These are phyloP conservation scores for Botrytis pseudocinerea DNA, from an alignment of 2,329 filamentous ascomycete species.

Conservation along the genomic window DNA sequence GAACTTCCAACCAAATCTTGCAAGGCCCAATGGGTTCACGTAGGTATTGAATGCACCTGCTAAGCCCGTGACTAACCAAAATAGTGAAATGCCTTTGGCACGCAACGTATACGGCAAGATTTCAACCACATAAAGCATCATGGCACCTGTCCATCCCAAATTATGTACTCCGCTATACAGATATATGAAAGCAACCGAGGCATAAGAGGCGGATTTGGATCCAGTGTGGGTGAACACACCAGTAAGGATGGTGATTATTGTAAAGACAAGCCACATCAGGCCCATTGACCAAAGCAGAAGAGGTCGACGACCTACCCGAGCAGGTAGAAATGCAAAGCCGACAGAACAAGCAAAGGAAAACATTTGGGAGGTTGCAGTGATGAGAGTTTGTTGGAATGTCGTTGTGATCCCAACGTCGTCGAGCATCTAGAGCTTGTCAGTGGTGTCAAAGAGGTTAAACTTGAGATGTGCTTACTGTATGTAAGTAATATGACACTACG, in stretches of 20 bases:
- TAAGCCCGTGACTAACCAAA: conserved; percentile 44
- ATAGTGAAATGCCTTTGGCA: conserved; percentile 44
- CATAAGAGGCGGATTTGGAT: conserved; percentile 36
- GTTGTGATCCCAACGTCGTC: conserved; percentile 30
- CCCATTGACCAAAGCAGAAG: conserved; percentile 29
- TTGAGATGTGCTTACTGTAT: conserved; percentile 37
- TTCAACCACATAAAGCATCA: conserved; percentile 47
- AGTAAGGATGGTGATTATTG: conserved; percentile 32
- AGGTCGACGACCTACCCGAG: conserved; percentile 32
- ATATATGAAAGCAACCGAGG: conserved; percentile 44
- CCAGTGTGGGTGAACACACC: conserved; percentile 28
- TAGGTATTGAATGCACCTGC: conserved; percentile 42
- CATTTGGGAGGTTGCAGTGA: conserved; percentile 38
- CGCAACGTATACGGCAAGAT: conserved; percentile 46
- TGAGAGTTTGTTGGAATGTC: conserved; percentile 31
- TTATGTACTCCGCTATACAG: conserved; percentile 51
- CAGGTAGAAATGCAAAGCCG: conserved; percentile 49
- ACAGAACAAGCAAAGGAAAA: conserved; percentile 45
- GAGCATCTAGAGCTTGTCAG: conserved; percentile 26
- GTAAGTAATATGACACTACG: conserved; percentile 39
- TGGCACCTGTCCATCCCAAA: conserved; percentile 55
- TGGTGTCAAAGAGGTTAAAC: not conserved
- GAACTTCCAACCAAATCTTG: conserved; percentile 43
- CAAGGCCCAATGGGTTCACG: conserved; percentile 49
- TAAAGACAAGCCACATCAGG: conserved; percentile 42